Base-by-base conservation (phyloP, 768 basidiomycete genomes). In the Boletus sp. region DNA sequence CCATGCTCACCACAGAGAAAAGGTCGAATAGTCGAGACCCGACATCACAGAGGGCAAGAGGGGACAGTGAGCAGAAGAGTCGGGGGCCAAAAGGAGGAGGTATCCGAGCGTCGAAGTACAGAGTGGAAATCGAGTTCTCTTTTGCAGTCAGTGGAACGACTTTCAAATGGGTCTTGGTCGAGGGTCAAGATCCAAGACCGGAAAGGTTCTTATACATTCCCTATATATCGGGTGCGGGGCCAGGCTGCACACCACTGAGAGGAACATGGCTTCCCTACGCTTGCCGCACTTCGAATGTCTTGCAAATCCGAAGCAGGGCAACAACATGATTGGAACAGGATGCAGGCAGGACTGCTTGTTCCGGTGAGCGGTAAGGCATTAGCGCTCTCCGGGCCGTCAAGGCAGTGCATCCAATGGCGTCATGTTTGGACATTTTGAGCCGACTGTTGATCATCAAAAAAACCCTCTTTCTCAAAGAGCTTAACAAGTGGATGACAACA, bases 271-370 rank as follows among this genome's bases (percentile, higher is more conserved):
- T 8, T 55, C 51, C 61, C 65, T 60, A 65, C 43, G 61, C 63
- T 59, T 63, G 65, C 67, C 60, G 56, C 63, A 54, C 61, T 57
- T 48, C 51, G 57, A 53, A 51, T 64, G 65, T 53, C 67, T 57
- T 64, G 67, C 65, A 67, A 68, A 69, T 65, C 61, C 65, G 63
- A 56, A 64, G 67, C 59, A 69, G 61, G 67, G 67, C 57, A 68
- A 50, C 54, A 65, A 61, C 59, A 68, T 58, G 67, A 69, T 65
- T 60, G 34, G 64, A 54, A 68, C 64, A 68, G 64, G 61, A 32
- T 63, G 64, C 67, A 65, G 63, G 67, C 65, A 67, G 55, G 59
- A 53, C 6, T 49, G 55, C 55, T 60, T 67, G 67, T 63, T 68
- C 67, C 67, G 65, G 57, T 7, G 66, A 58, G 67, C 67, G 64